Evolutionary conservation across 2,329 filamentous ascomycete species (phyloP), one percentile per base, ranked within the genome.

Genomic region (Didymella pinodella): DNA sequence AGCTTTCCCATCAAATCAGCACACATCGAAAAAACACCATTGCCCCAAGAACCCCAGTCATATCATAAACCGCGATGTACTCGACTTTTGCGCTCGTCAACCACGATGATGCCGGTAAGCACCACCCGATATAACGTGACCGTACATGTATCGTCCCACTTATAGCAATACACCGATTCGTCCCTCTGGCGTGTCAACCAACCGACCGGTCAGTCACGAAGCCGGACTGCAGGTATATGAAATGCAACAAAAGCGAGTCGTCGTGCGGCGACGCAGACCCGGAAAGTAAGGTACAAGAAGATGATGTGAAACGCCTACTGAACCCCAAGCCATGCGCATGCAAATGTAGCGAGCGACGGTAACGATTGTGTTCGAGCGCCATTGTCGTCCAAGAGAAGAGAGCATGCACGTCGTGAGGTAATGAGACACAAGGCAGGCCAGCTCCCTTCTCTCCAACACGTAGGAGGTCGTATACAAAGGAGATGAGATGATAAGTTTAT

Each of bases 361-460:
- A 55, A 47, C 51, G 54, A 59, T 44, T 25, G 57, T 48, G 48
- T 18, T 40, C 29, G 57, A 47, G 57, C 43, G 47, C 50, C 57
- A 14, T 43, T 51, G 41, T 47, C 34, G 48, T 50, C 26, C 59
- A 56, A 62, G 55, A 57, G 54, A 62, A 48, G 57, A 52, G 58
- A 65, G 64, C 61, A 69, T 69, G 64, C 66, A 69, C 53, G 59
- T 72, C 71, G 69, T 74, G 58, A 70, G 62, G 57, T 54, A 54
- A 57, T 66, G 65, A 68, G 63, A 65, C 62, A 59, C 60, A 70
- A 69, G 70, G 71, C 61, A 73, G 65, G 58, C 71, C 70, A 64
- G 70, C 70, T 69, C 65, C 71, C 67, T 71, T 69, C 67, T 70
- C 70, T 69, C 70, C 61, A 63, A 64, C 64, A 62, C 56, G 55